Base-by-base conservation (phyloP, 2,329 filamentous ascomycete species). In the Cladosporium phlei region DNA sequence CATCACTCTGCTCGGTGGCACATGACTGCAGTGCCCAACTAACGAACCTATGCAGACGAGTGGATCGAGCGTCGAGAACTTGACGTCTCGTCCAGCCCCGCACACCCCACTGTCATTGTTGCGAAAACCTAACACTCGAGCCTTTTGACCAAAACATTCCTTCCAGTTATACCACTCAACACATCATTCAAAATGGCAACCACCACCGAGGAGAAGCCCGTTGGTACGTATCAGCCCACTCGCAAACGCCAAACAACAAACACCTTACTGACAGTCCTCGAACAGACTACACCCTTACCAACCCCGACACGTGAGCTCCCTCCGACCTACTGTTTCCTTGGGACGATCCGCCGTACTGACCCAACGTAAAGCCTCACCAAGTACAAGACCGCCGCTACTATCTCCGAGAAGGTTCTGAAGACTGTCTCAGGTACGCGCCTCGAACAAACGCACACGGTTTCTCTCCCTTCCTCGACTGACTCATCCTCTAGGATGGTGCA, bases 381-480 rank as follows among this genome's bases (percentile, higher is more conserved):
- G 79, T 97, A 97, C 80, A 97, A 95, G 83, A 90, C 86, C 57
- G 93, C 93, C 48, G 91, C 87, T 54, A 79, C 86, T 68, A 97
- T 98, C 72, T 93, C 91, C 42, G 88, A 96, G 70, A 95, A 91
- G 76, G 91, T 95, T 59, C 82, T 98, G 59, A 88, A 89, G 61
- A 85, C 85, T 59, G 91, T 98, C 56, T 68, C 72, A 68, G 77
- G 78, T 81, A 66, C 56, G 66, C 57, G 61, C 47, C 38, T 22
- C 49, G 17, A 43, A 30, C 30, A 17, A 12, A 17, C 38, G 47
- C 7, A 24, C 16, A n/a, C 44, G 20, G n/a, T n/a, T n/a, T n/a
- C n/a, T 16, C 21, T 43, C 24, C 37, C 27, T 45, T 33, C 32
- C 20, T 11, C 38, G 17, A 46, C 14, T 30, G 37, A 47, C 34